Evolutionary conservation across 768 basidiomycete genomes (phyloP), one percentile per base, ranked within the genome.

Genomic region (Leccinum arenicola): DNA sequence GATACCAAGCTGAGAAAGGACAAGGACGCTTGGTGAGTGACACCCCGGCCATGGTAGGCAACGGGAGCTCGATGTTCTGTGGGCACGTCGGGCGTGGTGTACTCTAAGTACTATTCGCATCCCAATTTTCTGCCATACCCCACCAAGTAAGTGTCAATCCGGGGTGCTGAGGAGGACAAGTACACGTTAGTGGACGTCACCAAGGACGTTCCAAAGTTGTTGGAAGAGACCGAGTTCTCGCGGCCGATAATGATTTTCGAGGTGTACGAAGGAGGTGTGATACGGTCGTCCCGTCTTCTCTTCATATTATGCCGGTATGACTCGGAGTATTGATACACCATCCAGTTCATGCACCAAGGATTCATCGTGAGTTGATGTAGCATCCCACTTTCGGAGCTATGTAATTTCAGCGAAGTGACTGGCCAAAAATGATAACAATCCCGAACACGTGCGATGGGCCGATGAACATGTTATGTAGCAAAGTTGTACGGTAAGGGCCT

Each of bases 271-370:
- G 94, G 93, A 12, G 93, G 86, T 4, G 85, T 95, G 61, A 90
- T 89, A 71, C 19, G 62, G 78, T 76, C 33, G 7, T 47, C 56
- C 64, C 38, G 10, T 57, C 40, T 47, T 52, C 19, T 29, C 47
- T 31, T 23, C 12, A 14, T 5, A 19, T 23, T 12, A 31, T 31
- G 17, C 43, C 14, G 6, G 49, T 17, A 71, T 31, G 27, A n/a
- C n/a, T n/a, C n/a, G n/a, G n/a, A 17, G 21, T 11, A 3, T 7
- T 23, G 11, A 27, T 27, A 27, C 36, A 11, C 19, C 15, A 33
- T 31, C 14, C 53, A 93, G 88, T 96, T 91, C 73, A 84, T 95
- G 73, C 93, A 95, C 67, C 93, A 94, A 76, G 93, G 94, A 0
- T 95, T 85, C 70, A 78, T 95, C 48, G 92, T 91, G 62, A 66